Evolutionary conservation across 2,329 filamentous ascomycete species (phyloP).

Genomic region (Ceratocystis harringtonii): DNA sequence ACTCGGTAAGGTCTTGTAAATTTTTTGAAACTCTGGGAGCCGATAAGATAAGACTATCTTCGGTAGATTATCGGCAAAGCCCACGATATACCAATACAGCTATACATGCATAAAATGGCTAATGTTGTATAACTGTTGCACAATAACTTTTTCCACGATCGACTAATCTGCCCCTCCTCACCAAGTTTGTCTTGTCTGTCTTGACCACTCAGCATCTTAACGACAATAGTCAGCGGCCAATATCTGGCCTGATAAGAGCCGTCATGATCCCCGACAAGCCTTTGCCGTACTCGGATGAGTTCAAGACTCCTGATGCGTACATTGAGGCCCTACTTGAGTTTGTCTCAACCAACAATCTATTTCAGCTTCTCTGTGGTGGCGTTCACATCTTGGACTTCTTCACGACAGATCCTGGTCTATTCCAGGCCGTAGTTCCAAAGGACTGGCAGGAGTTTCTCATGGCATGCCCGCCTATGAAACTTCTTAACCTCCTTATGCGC

Average conservation of each 20-base stretch:
- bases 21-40: conserved; percentile 11
- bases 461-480: conserved; percentile 52
- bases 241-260: not conserved
- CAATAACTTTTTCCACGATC: not conserved
- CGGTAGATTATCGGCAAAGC: not conserved
- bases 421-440: conserved; percentile 56
- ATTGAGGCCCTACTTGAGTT: conserved; percentile 65
- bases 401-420: conserved; percentile 69
- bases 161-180: conserved; percentile 9
- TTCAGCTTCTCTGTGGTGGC: conserved; percentile 86
- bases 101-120: not conserved
- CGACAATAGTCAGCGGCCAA: not conserved
- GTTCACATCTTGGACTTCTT: conserved; percentile 96
- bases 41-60: conserved; percentile 11
- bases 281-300: conserved; percentile 57
- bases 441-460: conserved; percentile 75
- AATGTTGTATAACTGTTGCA: not conserved
- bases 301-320: conserved; percentile 59
- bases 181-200: not conserved
- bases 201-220: not conserved
- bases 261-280: conserved; percentile 36
- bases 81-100: not conserved
- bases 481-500: conserved; percentile 68
- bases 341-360: conserved; percentile 54
- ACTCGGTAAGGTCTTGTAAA: not conserved